Evolutionary conservation across 345 rosid genomes (phyloP).

Genomic region (Eucalyptus fibrosa): DNA sequence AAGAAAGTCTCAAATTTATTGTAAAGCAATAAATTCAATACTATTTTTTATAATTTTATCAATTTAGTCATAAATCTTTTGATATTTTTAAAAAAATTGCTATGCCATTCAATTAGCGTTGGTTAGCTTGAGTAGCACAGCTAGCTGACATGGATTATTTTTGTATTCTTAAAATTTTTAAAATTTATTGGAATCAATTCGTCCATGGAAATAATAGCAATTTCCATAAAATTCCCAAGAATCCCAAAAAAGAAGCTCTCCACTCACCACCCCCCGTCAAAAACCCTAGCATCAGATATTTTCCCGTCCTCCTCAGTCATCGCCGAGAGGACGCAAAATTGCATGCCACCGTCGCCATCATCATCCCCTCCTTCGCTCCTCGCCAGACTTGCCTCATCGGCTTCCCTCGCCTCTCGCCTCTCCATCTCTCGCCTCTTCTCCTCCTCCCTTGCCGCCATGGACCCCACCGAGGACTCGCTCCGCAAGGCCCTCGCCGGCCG

Average conservation of each 20-base stretch:
- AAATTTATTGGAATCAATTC: background rate
- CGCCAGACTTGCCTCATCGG: background rate
- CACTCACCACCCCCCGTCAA: background rate
- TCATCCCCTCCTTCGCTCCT: background rate
- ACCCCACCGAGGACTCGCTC: conserved; percentile 43
- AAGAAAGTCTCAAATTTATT: accelerated
- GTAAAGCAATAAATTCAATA: too few species aligned
- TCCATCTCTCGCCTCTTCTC: conserved; percentile 4
- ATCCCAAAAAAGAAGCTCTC: background rate
- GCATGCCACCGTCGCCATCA: background rate
- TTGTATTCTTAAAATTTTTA: too few species aligned
- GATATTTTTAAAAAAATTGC: accelerated
- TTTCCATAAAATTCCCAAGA: background rate
- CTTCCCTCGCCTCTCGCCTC: background rate
- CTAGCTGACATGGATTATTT: accelerated
- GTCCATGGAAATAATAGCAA: background rate
- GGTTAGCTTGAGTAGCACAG: too few species aligned
- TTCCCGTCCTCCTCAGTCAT: background rate
- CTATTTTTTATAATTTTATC: too few species aligned
- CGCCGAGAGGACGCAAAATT: background rate
- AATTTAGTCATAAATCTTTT: accelerated
- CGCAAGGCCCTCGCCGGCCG: conserved; percentile 44
- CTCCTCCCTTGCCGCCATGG: background rate
- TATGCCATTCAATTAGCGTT: too few species aligned
- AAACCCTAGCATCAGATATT: background rate